Conservation (phyloP, 148 eudicot species). For the Bassia scoparia region DNA sequence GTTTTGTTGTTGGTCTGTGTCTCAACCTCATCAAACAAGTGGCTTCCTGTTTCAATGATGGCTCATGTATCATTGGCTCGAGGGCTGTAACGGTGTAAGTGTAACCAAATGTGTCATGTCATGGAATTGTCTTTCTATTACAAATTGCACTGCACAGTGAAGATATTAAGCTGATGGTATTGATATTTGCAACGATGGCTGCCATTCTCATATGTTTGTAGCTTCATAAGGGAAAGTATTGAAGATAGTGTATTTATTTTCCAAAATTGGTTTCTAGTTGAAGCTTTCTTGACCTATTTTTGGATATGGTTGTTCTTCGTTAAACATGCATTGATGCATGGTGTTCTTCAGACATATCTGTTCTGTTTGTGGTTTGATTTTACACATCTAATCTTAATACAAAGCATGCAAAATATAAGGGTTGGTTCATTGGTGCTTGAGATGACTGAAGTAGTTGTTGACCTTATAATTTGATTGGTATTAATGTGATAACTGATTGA, state of each 20-base stretch:
- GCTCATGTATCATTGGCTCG: too few species aligned
- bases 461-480: not conserved
- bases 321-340: not conserved
- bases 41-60: too few species aligned
- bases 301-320: not conserved
- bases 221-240: too few species aligned
- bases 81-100: too few species aligned
- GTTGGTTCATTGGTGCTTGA: not conserved
- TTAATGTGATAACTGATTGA: not conserved
- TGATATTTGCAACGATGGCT: too few species aligned
- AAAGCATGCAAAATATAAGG: not conserved
- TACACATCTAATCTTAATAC: not conserved
- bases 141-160: not conserved
- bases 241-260: too few species aligned
- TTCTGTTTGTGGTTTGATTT: not conserved
- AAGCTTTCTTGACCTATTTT: not conserved
- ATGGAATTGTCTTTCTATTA: not conserved
- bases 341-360: not conserved
- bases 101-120: not conserved
- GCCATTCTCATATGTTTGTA: too few species aligned
- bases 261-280: not conserved
- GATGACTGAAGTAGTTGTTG: not conserved
- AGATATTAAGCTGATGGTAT: not conserved
- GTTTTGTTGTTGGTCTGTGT: too few species aligned
- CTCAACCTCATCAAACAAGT: too few species aligned